These are phyloP conservation scores for Xylaria sp. DNA, from an alignment of 2,329 filamentous ascomycete genomes.

Conservation along the genomic window DNA sequence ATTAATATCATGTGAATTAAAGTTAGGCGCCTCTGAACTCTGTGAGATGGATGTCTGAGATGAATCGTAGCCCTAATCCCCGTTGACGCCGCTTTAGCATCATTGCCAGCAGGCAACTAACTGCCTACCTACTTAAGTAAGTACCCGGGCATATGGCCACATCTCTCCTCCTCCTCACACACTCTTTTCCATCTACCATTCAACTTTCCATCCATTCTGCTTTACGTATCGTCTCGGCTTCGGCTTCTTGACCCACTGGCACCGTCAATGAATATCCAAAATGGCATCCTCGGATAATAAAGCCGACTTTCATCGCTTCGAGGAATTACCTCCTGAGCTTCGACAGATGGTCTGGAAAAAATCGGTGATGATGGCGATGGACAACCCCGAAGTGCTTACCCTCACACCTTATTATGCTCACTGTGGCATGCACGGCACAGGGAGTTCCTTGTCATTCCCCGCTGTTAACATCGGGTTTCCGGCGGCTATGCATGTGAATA, in stretches of 20 bases:
- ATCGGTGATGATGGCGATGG: constrained; percentile 7
- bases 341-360: constrained; percentile 28
- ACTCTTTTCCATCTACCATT: background rate
- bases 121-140: no score
- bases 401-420: background rate
- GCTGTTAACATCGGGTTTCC: constrained; percentile 23
- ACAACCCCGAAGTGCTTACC: constrained; percentile 24
- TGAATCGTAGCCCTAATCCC: no score
- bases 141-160: no score
- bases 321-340: constrained; percentile 25
- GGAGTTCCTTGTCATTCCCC: background rate
- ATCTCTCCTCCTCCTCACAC: background rate
- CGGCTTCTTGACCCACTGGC: background rate
- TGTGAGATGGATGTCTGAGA: no score
- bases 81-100: no score
- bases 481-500: constrained; percentile 20
- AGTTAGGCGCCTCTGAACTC: no score
- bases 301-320: constrained; percentile 21
- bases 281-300: background rate
- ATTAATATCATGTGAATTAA: no score
- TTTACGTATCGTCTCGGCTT: background rate
- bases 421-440: background rate
- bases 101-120: no score
- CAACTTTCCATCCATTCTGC: background rate
- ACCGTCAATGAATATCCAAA: background rate